These are phyloP conservation scores for Wilhelminamyces savonicus DNA, from an alignment of 805 yeast genomes.

Conservation along the genomic window DNA sequence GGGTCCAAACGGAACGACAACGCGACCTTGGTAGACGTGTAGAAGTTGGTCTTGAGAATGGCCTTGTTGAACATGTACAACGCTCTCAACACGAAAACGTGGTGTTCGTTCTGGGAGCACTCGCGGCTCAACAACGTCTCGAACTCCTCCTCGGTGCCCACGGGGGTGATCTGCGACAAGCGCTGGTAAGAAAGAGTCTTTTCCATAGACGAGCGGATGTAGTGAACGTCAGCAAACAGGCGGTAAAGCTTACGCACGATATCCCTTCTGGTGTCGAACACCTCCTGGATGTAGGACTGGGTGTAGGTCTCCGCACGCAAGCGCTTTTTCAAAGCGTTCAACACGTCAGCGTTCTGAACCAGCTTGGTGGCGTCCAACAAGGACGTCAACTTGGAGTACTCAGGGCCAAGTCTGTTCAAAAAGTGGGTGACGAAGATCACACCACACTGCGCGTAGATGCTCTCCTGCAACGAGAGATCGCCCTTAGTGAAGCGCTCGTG, in stretches of 20 bases:
- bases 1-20: conserved; percentile 89
- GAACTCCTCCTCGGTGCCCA: conserved; percentile 70
- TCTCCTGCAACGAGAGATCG: conserved; percentile 86
- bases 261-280: conserved; percentile 62
- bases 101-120: conserved; percentile 77
- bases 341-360: conserved; percentile 66
- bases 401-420: conserved; percentile 89
- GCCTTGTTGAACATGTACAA: conserved; percentile 79
- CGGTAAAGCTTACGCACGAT: conserved; percentile 80
- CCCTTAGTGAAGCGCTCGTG: conserved; percentile 65
- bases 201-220: conserved; percentile 63
- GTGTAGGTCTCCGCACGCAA: conserved; percentile 91
- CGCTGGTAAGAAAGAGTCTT: conserved; percentile 85
- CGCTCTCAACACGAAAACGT: conserved; percentile 72
- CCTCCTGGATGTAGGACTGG: conserved; percentile 72
- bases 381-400: conserved; percentile 62
- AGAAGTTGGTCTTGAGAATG: conserved; percentile 88
- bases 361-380: conserved; percentile 59
- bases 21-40: conserved; percentile 90
- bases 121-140: conserved; percentile 57
- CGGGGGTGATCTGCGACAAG: conserved; percentile 69
- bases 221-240: conserved; percentile 87
- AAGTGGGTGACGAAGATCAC: conserved; percentile 91
- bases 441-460: conserved; percentile 90
- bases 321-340: conserved; percentile 77